Percentiles rank a stretch among this genome's conserved stretches.
Conservation (phyloP, 2,329 filamentous ascomycete species). For the Bipolaris cookei region DNA sequence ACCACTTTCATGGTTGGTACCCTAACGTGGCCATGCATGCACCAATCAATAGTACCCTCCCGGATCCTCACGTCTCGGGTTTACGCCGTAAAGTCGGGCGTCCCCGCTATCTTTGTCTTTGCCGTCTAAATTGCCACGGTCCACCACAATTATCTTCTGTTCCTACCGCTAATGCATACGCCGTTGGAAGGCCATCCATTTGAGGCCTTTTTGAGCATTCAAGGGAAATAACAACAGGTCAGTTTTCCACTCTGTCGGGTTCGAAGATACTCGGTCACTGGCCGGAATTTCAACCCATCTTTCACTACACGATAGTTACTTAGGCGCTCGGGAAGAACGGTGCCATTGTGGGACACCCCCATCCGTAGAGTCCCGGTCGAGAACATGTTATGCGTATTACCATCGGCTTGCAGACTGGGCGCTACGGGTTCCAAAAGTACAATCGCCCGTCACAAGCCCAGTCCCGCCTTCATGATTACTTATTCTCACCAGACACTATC, state of each 20-base stretch:
- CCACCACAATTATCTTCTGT: background rate
- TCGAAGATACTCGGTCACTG: background rate
- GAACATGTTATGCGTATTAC: slow-evolving; percentile 1
- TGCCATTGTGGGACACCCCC: slow-evolving; percentile 7
- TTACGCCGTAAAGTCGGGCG: slow-evolving; percentile 5
- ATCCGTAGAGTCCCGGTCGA: too few species aligned
- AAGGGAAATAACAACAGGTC: background rate
- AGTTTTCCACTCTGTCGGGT: slow-evolving; percentile 8
- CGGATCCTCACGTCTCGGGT: background rate
- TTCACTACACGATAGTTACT: background rate
- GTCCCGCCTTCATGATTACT: background rate
- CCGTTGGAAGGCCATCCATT: slow-evolving; percentile 4
- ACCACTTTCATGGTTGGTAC: slow-evolving; percentile 1
- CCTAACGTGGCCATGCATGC: slow-evolving; percentile 6
- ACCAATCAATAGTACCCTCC: slow-evolving; percentile 3
- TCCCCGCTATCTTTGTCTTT: slow-evolving; percentile 3
- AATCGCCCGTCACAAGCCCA: background rate
- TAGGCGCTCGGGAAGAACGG: slow-evolving; percentile 3
- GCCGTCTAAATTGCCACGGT: slow-evolving; percentile 14
- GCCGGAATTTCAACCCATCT: background rate
- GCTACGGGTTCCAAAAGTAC: background rate
- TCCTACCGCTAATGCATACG: slow-evolving; percentile 3
- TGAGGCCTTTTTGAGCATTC: background rate
- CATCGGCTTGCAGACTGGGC: slow-evolving; percentile 1
- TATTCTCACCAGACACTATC: background rate